Conservation (phyloP, 2,329 filamentous ascomycete genomes). For the Penicillium digitatum region DNA sequence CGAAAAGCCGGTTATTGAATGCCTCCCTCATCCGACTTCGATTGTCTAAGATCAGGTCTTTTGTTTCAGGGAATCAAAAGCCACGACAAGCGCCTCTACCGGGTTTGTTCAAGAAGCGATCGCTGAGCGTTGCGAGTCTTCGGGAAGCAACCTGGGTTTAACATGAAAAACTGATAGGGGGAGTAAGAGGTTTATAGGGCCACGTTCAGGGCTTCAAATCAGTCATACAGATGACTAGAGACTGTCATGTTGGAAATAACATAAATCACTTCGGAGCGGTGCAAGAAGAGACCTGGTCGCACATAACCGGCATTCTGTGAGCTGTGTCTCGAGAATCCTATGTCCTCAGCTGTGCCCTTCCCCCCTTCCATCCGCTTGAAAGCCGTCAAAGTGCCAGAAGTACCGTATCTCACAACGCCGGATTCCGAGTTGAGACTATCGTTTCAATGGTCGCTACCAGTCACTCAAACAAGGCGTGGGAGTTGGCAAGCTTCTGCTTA, state of each 20-base stretch:
- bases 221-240: background rate
- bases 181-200: background rate
- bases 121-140: background rate
- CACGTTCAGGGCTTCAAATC: background rate
- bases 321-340: conserved; percentile 21
- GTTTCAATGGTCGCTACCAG: conserved; percentile 19
- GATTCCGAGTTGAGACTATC: conserved; percentile 11
- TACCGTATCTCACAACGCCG: conserved; percentile 21
- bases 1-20: conserved; percentile 21
- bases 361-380: conserved; percentile 20
- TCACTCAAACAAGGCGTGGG: conserved; percentile 35
- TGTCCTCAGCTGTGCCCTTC: conserved; percentile 12
- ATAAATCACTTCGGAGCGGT: no score
- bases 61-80: conserved; percentile 18
- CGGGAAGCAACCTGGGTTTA: background rate
- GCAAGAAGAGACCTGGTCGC: conserved; percentile 24
- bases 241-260: no score
- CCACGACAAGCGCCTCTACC: conserved; percentile 12
- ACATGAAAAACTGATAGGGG: background rate
- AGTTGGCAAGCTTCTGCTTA: conserved; percentile 23
- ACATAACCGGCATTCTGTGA: conserved; percentile 25
- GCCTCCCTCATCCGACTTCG: conserved; percentile 17
- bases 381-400: conserved; percentile 17
- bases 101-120: conserved; percentile 8
- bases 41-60: conserved; percentile 16